A percentile compares a stretch with the other conserved stretches of the same genome.
phyloP scores from a whole-genome alignment of 2,329 filamentous ascomycete species.

The Botrytis aclada region DNA sequence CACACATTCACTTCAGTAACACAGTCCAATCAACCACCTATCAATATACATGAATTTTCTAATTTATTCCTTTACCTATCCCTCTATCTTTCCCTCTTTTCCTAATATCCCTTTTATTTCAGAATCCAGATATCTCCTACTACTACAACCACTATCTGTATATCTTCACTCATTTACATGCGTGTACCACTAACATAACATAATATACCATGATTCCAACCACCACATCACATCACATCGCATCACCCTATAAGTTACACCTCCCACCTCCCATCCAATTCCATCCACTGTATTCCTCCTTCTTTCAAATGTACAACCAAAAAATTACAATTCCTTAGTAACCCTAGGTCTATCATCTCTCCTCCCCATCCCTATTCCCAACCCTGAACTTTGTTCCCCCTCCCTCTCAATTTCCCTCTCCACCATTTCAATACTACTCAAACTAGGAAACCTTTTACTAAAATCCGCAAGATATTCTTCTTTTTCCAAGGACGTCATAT shows the following conservation, averaged over 20 bases:
- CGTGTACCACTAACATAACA: neutral
- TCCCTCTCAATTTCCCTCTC: constrained; percentile 33
- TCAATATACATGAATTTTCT: neutral
- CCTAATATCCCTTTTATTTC: neutral
- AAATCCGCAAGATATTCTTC: constrained; percentile 70
- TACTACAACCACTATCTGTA: neutral
- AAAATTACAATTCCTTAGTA: constrained; percentile 11
- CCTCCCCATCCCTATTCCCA: constrained; percentile 18
- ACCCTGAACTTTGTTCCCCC: constrained; percentile 9
- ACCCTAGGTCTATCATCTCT: constrained; percentile 12
- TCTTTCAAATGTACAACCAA: neutral
- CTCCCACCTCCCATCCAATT: neutral
- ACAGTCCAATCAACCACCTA: neutral
- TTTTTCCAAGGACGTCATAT: constrained; percentile 56
- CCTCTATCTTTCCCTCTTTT: neutral
- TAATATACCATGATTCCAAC: neutral
- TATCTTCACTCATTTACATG: neutral
- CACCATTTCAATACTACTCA: constrained; percentile 72
- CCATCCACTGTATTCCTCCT: neutral
- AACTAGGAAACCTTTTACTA: constrained; percentile 79
- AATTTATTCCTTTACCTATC: neutral
- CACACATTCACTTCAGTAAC: too few species aligned
- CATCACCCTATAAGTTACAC: neutral
- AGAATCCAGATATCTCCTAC: neutral
- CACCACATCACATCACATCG: neutral